A percentile compares a stretch with the other conserved stretches of the same genome.
These are phyloP conservation scores for Fusarium austroafricanum DNA, from an alignment of 2,329 filamentous ascomycete genomes.

Conservation along the genomic window DNA sequence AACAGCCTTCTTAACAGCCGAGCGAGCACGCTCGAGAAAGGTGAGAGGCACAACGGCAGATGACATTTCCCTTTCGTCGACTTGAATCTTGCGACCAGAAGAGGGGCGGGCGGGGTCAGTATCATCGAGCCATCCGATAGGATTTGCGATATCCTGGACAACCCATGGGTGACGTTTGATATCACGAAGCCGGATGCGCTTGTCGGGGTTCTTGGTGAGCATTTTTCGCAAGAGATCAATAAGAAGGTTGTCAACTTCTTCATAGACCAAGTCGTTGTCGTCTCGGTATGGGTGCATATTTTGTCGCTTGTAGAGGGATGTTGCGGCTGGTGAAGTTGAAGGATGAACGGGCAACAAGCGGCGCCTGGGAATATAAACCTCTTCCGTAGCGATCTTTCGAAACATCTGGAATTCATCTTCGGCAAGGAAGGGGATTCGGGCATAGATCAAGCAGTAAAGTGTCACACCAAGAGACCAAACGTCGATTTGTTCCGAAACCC, in stretches of 20 bases:
- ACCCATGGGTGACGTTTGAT: slow-evolving; percentile 97
- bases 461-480: slow-evolving; percentile 98
- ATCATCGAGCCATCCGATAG: slow-evolving; percentile 88
- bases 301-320: slow-evolving; percentile 66
- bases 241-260: slow-evolving; percentile 84
- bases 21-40: slow-evolving; percentile 85
- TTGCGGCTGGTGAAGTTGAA: slow-evolving; percentile 65
- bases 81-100: slow-evolving; percentile 87
- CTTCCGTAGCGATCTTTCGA: slow-evolving; percentile 87
- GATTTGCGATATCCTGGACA: slow-evolving; percentile 78
- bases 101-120: slow-evolving; percentile 85
- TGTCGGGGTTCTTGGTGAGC: slow-evolving; percentile 87
- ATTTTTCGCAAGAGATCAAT: slow-evolving; percentile 82
- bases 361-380: slow-evolving; percentile 87
- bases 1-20: slow-evolving; percentile 76
- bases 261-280: slow-evolving; percentile 83
- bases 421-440: slow-evolving; percentile 91
- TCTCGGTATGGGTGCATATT: slow-evolving; percentile 77
- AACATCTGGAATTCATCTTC: slow-evolving; percentile 95
- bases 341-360: slow-evolving; percentile 82
- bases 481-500: slow-evolving; percentile 92
- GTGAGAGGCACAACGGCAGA: slow-evolving; percentile 90
- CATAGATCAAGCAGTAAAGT: slow-evolving; percentile 93
- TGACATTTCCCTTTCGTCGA: slow-evolving; percentile 90
- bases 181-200: slow-evolving; percentile 88